phyloP scores from a whole-genome alignment of 2,329 filamentous ascomycete genomes.

The Talaromyces pinophilus region DNA sequence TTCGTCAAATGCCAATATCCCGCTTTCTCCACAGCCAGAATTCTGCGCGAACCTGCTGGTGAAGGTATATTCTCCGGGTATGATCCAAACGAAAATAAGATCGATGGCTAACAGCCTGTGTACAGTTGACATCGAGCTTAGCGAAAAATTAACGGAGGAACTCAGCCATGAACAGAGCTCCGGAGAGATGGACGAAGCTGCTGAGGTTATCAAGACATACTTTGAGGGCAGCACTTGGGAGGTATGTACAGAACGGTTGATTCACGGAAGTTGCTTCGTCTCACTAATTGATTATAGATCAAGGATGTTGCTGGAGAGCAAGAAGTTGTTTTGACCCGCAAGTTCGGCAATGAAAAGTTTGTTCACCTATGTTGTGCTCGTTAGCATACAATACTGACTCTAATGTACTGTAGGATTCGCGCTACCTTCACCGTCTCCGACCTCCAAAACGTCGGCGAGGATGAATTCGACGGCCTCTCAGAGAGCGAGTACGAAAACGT shows the following conservation, averaged over 20 bases:
- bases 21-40: slow-evolving; percentile 50
- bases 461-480: slow-evolving; percentile 61
- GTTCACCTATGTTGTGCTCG: slow-evolving; percentile 34
- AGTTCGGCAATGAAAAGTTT: slow-evolving; percentile 85
- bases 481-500: slow-evolving; percentile 60
- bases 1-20: slow-evolving; percentile 33
- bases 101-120: slow-evolving; percentile 14
- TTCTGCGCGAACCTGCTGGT: slow-evolving; percentile 47
- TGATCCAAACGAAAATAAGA: neutral
- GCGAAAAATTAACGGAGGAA: slow-evolving; percentile 82
- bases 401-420: slow-evolving; percentile 59
- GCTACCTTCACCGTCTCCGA: slow-evolving; percentile 84
- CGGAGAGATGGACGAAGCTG: slow-evolving; percentile 71
- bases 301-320: slow-evolving; percentile 81
- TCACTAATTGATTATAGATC: slow-evolving; percentile 42
- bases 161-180: slow-evolving; percentile 81
- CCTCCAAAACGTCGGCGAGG: slow-evolving; percentile 66
- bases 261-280: neutral
- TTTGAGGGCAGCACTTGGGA: slow-evolving; percentile 82
- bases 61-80: slow-evolving; percentile 39
- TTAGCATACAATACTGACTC: slow-evolving; percentile 6
- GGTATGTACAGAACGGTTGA: slow-evolving; percentile 48
- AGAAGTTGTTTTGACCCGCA: slow-evolving; percentile 80
- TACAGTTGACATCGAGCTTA: slow-evolving; percentile 73
- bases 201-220: slow-evolving; percentile 91